Evolutionary conservation across 495 filamentous ascomycete species (phyloP).

Genomic region (Bacidia gigantensis): DNA sequence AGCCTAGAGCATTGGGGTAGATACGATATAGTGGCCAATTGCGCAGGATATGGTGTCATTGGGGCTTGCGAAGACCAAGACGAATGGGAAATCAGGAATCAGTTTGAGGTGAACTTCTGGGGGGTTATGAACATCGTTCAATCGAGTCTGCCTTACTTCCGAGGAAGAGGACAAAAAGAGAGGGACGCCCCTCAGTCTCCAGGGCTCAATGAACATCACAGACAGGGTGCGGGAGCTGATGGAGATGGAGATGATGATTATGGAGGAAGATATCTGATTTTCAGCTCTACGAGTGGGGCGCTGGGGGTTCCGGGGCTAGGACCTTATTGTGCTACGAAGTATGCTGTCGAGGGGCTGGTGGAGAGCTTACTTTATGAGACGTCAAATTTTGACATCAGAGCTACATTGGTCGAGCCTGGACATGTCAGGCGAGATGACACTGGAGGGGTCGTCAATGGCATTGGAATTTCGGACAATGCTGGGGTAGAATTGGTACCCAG

Average conservation of each 20-base stretch:
- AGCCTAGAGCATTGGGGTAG: constrained; percentile 62
- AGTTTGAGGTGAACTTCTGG: constrained; percentile 93
- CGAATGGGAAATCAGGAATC: constrained; percentile 83
- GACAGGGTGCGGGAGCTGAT: not conserved
- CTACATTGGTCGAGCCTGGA: constrained; percentile 82
- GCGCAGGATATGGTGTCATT: constrained; percentile 83
- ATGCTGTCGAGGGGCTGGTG: constrained; percentile 86
- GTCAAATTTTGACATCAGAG: constrained; percentile 81
- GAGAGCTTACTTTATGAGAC: constrained; percentile 94
- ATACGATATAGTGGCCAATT: constrained; percentile 85
- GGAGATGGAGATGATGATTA: constrained; percentile 1
- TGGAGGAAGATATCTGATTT: constrained; percentile 78
- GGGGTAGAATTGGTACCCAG: not conserved
- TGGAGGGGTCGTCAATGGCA: not conserved
- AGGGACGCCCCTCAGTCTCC: not conserved
- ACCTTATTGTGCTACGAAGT: constrained; percentile 92
- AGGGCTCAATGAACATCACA: not conserved
- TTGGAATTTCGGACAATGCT: not conserved
- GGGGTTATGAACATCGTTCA: constrained; percentile 89
- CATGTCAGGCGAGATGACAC: constrained; percentile 65
- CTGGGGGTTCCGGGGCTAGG: constrained; percentile 84
- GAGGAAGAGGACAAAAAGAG: constrained; percentile 27
- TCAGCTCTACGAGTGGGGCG: constrained; percentile 78
- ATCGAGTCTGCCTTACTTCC: constrained; percentile 77
- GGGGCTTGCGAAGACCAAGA: constrained; percentile 95